Conservation (phyloP, 495 filamentous ascomycete species). For the Tuber magnatum region DNA sequence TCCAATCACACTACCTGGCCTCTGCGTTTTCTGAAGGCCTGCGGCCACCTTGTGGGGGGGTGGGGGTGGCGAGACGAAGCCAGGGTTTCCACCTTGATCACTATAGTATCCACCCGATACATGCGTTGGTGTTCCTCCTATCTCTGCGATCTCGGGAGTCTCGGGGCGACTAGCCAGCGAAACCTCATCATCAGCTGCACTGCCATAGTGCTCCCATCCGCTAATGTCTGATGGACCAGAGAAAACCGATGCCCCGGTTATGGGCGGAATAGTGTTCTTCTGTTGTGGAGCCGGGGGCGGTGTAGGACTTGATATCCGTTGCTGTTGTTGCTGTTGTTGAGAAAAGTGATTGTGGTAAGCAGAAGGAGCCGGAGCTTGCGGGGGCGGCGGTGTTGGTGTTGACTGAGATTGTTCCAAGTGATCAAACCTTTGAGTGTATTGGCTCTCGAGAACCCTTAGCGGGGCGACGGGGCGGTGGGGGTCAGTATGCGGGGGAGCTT, state of each 20-base stretch:
- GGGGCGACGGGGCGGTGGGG: not conserved
- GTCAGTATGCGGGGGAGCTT: not conserved
- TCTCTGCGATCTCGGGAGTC: slow-evolving; percentile 9
- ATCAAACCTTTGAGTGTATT: slow-evolving; percentile 2
- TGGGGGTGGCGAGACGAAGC: slow-evolving; percentile 15
- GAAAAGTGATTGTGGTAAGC: slow-evolving; percentile 25
- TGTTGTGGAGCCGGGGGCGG: slow-evolving; percentile 7
- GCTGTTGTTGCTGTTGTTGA: slow-evolving; percentile 24
- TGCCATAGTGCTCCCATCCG: slow-evolving; percentile 23
- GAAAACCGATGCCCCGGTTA: not conserved
- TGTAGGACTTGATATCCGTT: not conserved
- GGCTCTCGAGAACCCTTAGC: not conserved
- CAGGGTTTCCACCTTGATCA: not conserved
- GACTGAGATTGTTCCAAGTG: slow-evolving; percentile 19
- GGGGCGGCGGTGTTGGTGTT: slow-evolving; percentile 14
- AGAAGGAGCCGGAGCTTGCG: slow-evolving; percentile 7
- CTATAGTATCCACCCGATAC: not conserved
- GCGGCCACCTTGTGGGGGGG: slow-evolving; percentile 5
- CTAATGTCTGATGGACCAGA: not conserved
- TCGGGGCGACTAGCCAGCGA: slow-evolving; percentile 13
- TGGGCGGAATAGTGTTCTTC: slow-evolving; percentile 7
- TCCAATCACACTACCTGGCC: slow-evolving; percentile 6
- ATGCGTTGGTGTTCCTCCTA: not conserved
- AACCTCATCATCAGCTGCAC: not conserved
- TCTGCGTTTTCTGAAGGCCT: not conserved